Evolutionary conservation across 2,329 filamentous ascomycete genomes (phyloP).

Genomic region (Epichloe brachyelytri): DNA sequence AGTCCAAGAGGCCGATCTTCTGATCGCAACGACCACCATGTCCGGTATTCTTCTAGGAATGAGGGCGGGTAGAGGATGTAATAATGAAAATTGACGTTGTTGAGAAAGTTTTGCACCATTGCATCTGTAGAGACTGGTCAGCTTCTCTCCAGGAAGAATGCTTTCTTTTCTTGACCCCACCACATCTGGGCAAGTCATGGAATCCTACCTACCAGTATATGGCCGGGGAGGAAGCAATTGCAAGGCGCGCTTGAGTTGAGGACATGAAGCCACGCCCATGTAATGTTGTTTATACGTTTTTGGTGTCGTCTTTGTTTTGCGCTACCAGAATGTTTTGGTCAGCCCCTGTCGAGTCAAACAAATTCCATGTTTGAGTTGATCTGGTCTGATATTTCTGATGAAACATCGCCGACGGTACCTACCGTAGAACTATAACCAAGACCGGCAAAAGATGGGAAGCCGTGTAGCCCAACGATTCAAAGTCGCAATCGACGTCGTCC

Average conservation of each 20-base stretch:
- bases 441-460: constrained; percentile 19
- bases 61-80: constrained; percentile 24
- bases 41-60: constrained; percentile 23
- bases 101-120: constrained; percentile 25
- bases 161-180: background rate
- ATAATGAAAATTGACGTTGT: constrained; percentile 25
- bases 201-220: constrained; percentile 18
- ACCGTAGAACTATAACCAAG: constrained; percentile 7
- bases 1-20: constrained; percentile 19
- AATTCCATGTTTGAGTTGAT: background rate
- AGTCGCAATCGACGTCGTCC: constrained; percentile 15
- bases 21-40: constrained; percentile 21
- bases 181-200: background rate
- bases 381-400: background rate
- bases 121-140: constrained; percentile 14
- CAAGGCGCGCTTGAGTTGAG: constrained; percentile 20
- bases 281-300: constrained; percentile 11
- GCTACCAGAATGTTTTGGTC: constrained; percentile 1
- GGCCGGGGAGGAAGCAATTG: constrained; percentile 19
- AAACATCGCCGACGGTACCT: background rate
- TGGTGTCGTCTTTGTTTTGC: constrained; percentile 8
- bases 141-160: background rate
- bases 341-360: background rate
- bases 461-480: constrained; percentile 24
- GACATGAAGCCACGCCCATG: constrained; percentile 10